Evolutionary conservation across 2,329 filamentous ascomycete genomes (phyloP), one percentile per base, ranked within the genome.

Genomic region (Fusarium cicatricum): DNA sequence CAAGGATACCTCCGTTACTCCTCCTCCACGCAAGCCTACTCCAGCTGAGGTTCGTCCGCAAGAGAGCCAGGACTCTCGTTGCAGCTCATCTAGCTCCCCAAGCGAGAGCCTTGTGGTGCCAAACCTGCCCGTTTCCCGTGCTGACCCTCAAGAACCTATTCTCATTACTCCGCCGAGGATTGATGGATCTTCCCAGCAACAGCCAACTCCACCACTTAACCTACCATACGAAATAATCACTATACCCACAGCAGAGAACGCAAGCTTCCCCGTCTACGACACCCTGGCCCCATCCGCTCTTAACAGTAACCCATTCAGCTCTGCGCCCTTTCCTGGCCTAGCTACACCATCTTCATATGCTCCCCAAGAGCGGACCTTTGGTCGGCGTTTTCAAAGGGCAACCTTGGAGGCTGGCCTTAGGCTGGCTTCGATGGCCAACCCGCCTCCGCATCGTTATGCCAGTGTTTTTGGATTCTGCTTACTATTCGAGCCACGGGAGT

Each of bases 391-490:
- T 5, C 89, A 91, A 42, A 84, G 91, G 36, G 80, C 80, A 47
- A 80, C 85, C 3, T 64, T 87, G 1, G 90, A 96, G 72, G 74
- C 79, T 21, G 90, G 82, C 1, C 84, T 87, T 52, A 74, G 78
- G 3, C 74, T 93, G 1, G 78, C 90, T 3, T 75, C 70, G 12
- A 78, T 79, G 70, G 67, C 75, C 2, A 74, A 79, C 60, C 80
- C 84, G 41, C 78, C 82, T 0, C 78, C 80, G 2, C 70, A 76
- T 3, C 72, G 72, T 1, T 78, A 86, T 50, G 74, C 78, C n/a
- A 80, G 81, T 29, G 80, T 87, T 1, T 93, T 92, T 70, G 87
- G 85, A 31, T 89, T 92, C 52, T 86, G 85, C n/a, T 75, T 89
- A 15, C 80, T 86, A 21, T 87, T 88, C 57, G 81, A 87, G 65